Base-by-base conservation (phyloP, 2,329 filamentous ascomycete genomes). In the Microcyclospora pomicola region DNA sequence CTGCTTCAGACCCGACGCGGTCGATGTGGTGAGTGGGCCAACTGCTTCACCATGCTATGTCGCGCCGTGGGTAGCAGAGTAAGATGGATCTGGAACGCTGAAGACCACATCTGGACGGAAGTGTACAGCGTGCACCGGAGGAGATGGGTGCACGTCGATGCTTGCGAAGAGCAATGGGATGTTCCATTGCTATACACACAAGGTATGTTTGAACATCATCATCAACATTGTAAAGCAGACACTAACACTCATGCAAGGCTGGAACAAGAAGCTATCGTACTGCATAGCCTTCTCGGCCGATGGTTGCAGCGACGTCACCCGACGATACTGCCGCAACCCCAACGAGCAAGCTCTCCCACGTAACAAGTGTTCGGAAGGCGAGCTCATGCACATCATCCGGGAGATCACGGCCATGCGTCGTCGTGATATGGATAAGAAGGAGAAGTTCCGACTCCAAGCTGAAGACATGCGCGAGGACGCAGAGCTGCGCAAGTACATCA, bases 11-110 rank as follows among this genome's bases (percentile, higher is more conserved):
- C 85, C 19, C 72, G 83, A 49, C 74, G 82, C 49, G 91, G 91
- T 28, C 79, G 91, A 49, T 81, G 81, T 43, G 91, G 91, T 44
- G 91, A 98, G 65, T 96, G 91, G 86, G 86, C 85, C 48, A 96
- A 95, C 64, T 95, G 87, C 69, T 98, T 98, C 65, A 88, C 81
- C 64, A 96, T 96, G 91, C 72, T 98, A 37, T 96, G 88, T 67
- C 77, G 88, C 42, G 91, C 91, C 4, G 77, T 96, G 11, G 88
- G 88, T 35, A 83, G 82, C 42, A 75, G 88, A 43, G 86, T 95
- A 15, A 77, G 91, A 53, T 98, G 91, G 91, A 82, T 98, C 9
- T 98, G 91, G 91, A 96, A 96, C 51, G 80, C 82, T 24, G 91
- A 96, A 61, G 91, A 96, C 59, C 84, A 95, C 55, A 84, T 95